Percentiles rank a stretch among this genome's conserved stretches.
Conservation (phyloP, 305 asterid genomes). For the Fraxinus greggii region DNA sequence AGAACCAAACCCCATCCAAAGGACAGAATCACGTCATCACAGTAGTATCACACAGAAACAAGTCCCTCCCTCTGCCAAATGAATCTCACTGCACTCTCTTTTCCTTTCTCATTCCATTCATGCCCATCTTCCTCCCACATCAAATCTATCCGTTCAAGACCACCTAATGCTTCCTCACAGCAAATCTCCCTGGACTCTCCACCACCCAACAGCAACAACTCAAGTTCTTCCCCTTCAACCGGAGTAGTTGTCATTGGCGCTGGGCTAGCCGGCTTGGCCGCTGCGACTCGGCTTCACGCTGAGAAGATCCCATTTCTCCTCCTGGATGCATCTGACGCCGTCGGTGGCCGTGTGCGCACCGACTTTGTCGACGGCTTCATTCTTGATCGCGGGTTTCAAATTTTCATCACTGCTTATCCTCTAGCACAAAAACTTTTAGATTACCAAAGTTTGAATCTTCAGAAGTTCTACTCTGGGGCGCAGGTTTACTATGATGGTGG, state of each 20-base stretch:
- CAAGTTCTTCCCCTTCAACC: constrained; percentile 32
- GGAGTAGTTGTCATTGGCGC: constrained; percentile 81
- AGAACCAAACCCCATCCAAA: background rate
- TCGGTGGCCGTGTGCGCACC: constrained; percentile 92
- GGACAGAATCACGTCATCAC: background rate
- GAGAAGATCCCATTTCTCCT: constrained; percentile 67
- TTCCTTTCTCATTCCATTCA: constrained; percentile 17
- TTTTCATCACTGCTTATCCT: constrained; percentile 89
- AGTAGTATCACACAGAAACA: background rate
- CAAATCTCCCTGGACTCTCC: constrained; percentile 41
- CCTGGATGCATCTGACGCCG: constrained; percentile 80
- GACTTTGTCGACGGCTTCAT: constrained; percentile 77
- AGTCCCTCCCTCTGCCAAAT: constrained; percentile 15
- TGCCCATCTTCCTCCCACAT: constrained; percentile 1
- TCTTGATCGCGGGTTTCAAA: constrained; percentile 94
- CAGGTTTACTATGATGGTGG: constrained; percentile 59
- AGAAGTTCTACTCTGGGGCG: constrained; percentile 77
- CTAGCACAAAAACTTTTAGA: constrained; percentile 71
- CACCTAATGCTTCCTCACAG: constrained; percentile 44
- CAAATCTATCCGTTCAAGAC: constrained; percentile 20
- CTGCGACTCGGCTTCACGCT: constrained; percentile 77
- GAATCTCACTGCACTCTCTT: constrained; percentile 32
- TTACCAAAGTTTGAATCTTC: constrained; percentile 60
- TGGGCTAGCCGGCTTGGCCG: constrained; percentile 93
- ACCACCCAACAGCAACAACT: constrained; percentile 29